phyloP scores from a whole-genome alignment of 2,329 filamentous ascomycete genomes.

The Rutstroemia sp. region DNA sequence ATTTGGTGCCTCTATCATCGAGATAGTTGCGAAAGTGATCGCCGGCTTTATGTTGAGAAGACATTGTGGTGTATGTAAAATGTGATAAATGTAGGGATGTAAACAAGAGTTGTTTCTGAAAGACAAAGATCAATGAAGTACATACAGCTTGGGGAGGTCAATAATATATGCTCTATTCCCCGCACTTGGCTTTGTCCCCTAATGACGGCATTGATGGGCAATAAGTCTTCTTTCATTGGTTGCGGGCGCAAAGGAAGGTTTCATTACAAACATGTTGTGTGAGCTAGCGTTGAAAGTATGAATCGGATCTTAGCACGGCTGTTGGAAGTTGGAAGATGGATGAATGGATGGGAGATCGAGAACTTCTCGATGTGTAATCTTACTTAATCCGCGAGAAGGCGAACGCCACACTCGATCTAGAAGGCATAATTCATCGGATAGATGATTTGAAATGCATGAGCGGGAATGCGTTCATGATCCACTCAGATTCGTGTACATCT shows the following conservation, averaged over 20 bases:
- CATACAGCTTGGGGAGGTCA: not conserved
- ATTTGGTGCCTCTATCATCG: slow-evolving; percentile 33
- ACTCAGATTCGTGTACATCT: too few species aligned
- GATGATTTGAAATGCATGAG: too few species aligned
- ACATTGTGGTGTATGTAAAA: slow-evolving; percentile 10
- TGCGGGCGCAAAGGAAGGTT: not conserved
- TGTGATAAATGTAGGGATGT: not conserved
- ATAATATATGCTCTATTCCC: not conserved
- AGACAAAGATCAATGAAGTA: not conserved
- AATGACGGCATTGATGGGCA: slow-evolving; percentile 1
- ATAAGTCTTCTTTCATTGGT: not conserved
- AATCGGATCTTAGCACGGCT: not conserved
- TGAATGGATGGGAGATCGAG: not conserved
- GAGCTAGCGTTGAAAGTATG: not conserved
- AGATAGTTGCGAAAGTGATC: slow-evolving; percentile 34
- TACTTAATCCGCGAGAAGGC: not conserved
- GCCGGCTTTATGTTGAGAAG: slow-evolving; percentile 30
- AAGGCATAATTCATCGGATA: too few species aligned
- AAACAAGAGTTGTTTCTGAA: not conserved
- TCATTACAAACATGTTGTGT: not conserved
- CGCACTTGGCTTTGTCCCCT: not conserved
- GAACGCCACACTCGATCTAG: not conserved
- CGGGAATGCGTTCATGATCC: too few species aligned
- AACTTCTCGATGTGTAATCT: not conserved
- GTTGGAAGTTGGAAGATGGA: not conserved